Evolutionary conservation across 2,329 filamentous ascomycete genomes (phyloP), one percentile per base, ranked within the genome.

Genomic region (Alternaria alternata): DNA sequence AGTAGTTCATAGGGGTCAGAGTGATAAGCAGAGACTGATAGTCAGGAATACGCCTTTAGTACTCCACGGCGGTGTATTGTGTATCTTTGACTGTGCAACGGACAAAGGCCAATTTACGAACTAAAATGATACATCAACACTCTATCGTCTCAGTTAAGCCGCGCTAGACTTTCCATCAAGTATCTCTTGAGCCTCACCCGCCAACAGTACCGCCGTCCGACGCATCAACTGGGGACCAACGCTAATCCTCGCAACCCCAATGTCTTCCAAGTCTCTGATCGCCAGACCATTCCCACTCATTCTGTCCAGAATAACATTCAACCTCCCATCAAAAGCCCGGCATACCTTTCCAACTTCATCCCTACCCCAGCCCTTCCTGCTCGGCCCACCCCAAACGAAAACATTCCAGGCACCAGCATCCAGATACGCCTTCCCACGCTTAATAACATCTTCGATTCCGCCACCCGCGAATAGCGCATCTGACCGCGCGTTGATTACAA

Each of bases 341-440:
- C 12, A 26, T 18, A 66, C 64, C 43, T 62, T 61, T 49, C 64
- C 58, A 8, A 77, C 69, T 52, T 76, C 75, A 24, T 54, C 67
- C 49, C 57, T 60, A 9, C 43, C 62, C 65, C 59, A 73, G 3
- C 41, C 85, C 74, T 14, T 80, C 71, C 36, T 61, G 18, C 74
- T 74, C 0, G 77, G 67, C 1, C 81, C 85, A 14, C 87, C 87
- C 86, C 86, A 89, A 52, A 88, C 85, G 75, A 88, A 89, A 0
- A 87, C 81, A 0, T 84, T 88, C 12, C 81, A 84, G 0, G 87
- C 87, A 0, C 87, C 87, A 3, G 86, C 32, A 16, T 36, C 32
- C 3, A 36, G 12, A 36, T 36, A 36, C 12, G 32, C 32, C 32
- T 36, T 5, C 12, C 32, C 32, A 1, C 32, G 32, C 14, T 36